Evolutionary conservation across 352 stramenopile genomes (phyloP).

Genomic region (Pythium biforme): DNA sequence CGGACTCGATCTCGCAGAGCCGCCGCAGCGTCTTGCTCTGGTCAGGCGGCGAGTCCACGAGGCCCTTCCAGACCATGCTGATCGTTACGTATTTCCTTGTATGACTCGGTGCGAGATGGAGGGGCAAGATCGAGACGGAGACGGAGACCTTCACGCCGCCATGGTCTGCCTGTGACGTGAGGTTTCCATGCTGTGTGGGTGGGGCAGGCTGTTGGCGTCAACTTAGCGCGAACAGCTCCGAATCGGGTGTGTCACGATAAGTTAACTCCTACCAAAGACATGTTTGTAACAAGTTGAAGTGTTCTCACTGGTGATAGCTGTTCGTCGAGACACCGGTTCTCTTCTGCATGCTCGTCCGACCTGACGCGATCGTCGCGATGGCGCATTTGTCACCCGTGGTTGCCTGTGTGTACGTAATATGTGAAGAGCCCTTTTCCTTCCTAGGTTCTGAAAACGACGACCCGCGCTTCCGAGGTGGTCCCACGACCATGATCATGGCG

Average conservation of each 20-base stretch:
- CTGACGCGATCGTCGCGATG: too few species aligned
- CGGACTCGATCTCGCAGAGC: conserved; percentile 45
- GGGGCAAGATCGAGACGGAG: not conserved
- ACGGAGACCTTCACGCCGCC: not conserved
- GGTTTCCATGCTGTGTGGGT: conserved; percentile 1
- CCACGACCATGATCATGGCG: too few species aligned
- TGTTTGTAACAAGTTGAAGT: conserved; percentile 1
- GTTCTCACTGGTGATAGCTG: too few species aligned
- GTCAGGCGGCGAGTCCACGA: conserved; percentile 54
- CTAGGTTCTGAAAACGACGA: too few species aligned
- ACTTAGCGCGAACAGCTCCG: conserved; percentile 8
- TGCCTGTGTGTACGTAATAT: too few species aligned
- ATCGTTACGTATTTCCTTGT: conserved; percentile 11
- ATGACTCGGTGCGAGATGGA: not conserved
- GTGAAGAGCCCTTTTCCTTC: too few species aligned
- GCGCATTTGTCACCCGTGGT: too few species aligned
- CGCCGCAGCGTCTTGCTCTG: conserved; percentile 47
- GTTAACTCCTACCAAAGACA: not conserved
- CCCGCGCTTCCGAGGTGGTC: too few species aligned
- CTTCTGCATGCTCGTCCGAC: too few species aligned
- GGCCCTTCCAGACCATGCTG: conserved; percentile 23
- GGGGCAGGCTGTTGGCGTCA: not conserved
- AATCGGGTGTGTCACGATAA: not conserved
- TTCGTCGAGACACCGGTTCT: too few species aligned
- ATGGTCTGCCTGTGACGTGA: too few species aligned